Conservation (phyloP, 179 eudicot genomes). For the Beta lomatogona region DNA sequence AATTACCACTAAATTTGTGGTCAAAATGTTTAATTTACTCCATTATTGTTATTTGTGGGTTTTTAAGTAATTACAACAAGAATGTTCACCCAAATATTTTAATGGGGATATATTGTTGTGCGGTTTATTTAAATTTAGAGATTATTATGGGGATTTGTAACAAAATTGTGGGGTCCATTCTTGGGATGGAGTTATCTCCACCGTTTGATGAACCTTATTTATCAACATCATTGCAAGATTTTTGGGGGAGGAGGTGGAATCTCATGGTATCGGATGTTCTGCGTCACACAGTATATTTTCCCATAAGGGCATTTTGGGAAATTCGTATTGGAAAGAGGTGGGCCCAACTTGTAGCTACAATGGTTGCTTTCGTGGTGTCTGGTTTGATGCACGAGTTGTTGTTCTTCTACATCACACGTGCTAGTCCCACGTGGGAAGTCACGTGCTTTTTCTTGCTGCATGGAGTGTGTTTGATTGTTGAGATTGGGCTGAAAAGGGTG, state of each 20-base stretch:
- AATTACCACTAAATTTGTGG: constrained; percentile 19
- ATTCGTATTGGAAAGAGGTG: constrained; percentile 22
- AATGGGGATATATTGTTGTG: constrained; percentile 30
- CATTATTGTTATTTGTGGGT: constrained; percentile 11
- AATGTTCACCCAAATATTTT: constrained; percentile 35
- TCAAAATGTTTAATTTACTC: constrained; percentile 16
- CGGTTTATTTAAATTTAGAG: constrained; percentile 31
- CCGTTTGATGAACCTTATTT: constrained; percentile 66
- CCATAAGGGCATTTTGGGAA: constrained; percentile 32
- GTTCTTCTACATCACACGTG: constrained; percentile 51
- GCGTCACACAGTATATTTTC: constrained; percentile 54
- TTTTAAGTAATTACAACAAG: constrained; percentile 31
- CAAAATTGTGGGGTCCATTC: constrained; percentile 6
- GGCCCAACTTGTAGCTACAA: constrained; percentile 36
- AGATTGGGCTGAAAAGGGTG: constrained; percentile 45
- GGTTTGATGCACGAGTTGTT: constrained; percentile 70
- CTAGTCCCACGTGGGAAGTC: constrained; percentile 60
- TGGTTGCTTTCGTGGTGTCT: constrained; percentile 60
- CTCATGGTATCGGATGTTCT: constrained; percentile 54
- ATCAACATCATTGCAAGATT: constrained; percentile 67
- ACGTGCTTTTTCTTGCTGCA: constrained; percentile 69
- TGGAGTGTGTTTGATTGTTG: constrained; percentile 46
- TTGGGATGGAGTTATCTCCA: constrained; percentile 37
- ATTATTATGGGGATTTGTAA: constrained; percentile 25
- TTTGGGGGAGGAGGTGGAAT: constrained; percentile 84